Conservation (phyloP, 257 asterid genomes). For the Scutellaria galericulata region DNA sequence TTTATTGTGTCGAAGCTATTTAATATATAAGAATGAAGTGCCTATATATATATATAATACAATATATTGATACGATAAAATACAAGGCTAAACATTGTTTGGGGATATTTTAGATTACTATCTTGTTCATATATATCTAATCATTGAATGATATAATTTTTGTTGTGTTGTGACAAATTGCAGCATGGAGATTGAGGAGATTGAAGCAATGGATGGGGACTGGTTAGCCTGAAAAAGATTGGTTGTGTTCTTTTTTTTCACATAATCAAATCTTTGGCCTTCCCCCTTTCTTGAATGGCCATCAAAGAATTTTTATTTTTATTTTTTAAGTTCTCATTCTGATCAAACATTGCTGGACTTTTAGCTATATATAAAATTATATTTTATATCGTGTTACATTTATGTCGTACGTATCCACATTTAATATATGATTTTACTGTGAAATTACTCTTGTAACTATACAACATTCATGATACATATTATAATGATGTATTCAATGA, state of each 20-base stretch:
- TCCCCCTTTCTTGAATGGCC: neutral
- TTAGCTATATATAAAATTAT: neutral
- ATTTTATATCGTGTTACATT: too few relatives aligned
- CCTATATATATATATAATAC: too few relatives aligned
- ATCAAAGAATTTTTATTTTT: slow-evolving; percentile 8
- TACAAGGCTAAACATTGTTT: neutral
- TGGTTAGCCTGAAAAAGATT: slow-evolving; percentile 75
- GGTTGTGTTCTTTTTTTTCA: slow-evolving; percentile 43
- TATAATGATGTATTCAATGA: too few relatives aligned
- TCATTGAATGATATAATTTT: neutral
- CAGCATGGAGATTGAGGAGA: slow-evolving; percentile 95
- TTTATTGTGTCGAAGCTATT: too few relatives aligned
- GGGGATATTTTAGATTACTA: neutral
- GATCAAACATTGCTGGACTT: neutral
- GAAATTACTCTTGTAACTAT: too few relatives aligned
- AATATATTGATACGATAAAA: too few relatives aligned
- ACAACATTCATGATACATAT: too few relatives aligned
- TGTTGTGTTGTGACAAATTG: slow-evolving; percentile 25
- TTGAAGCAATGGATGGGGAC: slow-evolving; percentile 85
- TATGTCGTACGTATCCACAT: too few relatives aligned
- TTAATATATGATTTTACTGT: too few relatives aligned
- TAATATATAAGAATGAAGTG: too few relatives aligned
- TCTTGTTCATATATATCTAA: neutral
- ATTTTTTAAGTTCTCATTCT: slow-evolving; percentile 4
- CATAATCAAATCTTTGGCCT: slow-evolving; percentile 52